These are phyloP conservation scores for Tetracentron sinense DNA, from an alignment of 164 flowering plant genomes.

Conservation along the genomic window DNA sequence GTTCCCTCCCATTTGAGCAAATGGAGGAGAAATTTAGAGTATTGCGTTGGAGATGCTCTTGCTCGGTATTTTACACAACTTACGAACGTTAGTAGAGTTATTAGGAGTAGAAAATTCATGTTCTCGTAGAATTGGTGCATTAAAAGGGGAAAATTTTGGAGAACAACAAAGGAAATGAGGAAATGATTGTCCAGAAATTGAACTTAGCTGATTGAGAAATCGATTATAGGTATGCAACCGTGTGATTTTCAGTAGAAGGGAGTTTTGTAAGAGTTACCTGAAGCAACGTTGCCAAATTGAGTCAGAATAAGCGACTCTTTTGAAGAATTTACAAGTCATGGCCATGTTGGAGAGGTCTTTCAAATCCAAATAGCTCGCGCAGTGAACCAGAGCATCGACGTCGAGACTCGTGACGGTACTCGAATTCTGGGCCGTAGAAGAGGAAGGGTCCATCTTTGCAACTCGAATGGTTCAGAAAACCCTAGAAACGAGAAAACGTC, in stretches of 20 bases:
- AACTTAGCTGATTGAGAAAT: too few relatives aligned
- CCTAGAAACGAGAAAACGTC: neutral
- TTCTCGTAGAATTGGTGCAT: too few relatives aligned
- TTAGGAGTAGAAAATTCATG: too few relatives aligned
- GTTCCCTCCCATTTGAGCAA: too few relatives aligned
- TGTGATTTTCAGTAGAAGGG: neutral
- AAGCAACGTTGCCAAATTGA: slow-evolving; percentile 50
- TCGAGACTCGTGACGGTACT: slow-evolving; percentile 36
- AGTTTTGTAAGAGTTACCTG: slow-evolving; percentile 29
- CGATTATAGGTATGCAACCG: neutral
- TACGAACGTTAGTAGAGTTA: too few relatives aligned
- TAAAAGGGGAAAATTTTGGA: too few relatives aligned
- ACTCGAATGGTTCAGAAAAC: neutral
- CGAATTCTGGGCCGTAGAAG: neutral
- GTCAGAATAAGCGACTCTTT: slow-evolving; percentile 54
- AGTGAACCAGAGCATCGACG: slow-evolving; percentile 45
- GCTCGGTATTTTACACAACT: too few relatives aligned
- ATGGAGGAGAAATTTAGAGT: too few relatives aligned
- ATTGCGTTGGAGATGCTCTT: too few relatives aligned
- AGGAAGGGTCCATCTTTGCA: neutral
- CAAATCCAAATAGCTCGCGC: slow-evolving; percentile 39
- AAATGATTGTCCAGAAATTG: too few relatives aligned
- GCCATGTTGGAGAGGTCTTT: slow-evolving; percentile 60
- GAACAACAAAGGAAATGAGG: too few relatives aligned
- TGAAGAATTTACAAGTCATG: slow-evolving; percentile 52